Base-by-base conservation (phyloP, 805 yeast genomes). In the Starmerella apicola region DNA sequence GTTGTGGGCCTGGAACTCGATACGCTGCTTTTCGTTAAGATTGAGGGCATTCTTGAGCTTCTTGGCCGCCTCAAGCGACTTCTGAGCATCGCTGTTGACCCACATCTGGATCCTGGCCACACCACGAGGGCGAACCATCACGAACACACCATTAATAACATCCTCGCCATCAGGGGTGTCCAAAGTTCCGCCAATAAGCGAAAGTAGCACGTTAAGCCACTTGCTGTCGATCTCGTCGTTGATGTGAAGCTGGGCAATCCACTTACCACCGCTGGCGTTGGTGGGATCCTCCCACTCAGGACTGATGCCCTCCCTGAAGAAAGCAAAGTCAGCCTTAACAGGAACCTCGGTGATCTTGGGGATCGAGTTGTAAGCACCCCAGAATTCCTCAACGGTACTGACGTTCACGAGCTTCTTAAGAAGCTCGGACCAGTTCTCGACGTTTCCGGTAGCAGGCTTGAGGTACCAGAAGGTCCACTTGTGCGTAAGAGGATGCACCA, bases 381-480 rank as follows among this genome's bases (percentile, higher is more conserved):
- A 91, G 68, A 91, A 91, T 63, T 88, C 96, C 68, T 91, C 98
- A 38, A 91, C 97, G n/a, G 95, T 76, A 40, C 77, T 72, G 55
- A 91, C 84, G 19, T 93, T 75, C 52, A 85, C 88, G 37, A 91
- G 93, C 42, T 95, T 93, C 67, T 85, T 85, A 57, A 91, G 71
- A 50, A 85, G 71, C 57, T 86, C 94, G 40, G 83, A 73, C 97
- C 97, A 88, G 55, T 83, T 76, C 65, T 84, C 94, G 50, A 67
- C 67, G 26, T 49, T 45, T 57, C 77, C 81, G 45, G 76, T 74
- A 45, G 83, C 78, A 46, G 98, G 97, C 67, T 85, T 85, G 44
- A 94, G 82, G 71, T 84, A 91, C 98, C 98, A 88, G 57, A 88
- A 72, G 18, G 97, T 84, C 96, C 95, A 88, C 63, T 73, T 75